Evolutionary conservation across 1,284 basidiomycete genomes (phyloP).

Genomic region (Cutaneotrichosporon dermatis): DNA sequence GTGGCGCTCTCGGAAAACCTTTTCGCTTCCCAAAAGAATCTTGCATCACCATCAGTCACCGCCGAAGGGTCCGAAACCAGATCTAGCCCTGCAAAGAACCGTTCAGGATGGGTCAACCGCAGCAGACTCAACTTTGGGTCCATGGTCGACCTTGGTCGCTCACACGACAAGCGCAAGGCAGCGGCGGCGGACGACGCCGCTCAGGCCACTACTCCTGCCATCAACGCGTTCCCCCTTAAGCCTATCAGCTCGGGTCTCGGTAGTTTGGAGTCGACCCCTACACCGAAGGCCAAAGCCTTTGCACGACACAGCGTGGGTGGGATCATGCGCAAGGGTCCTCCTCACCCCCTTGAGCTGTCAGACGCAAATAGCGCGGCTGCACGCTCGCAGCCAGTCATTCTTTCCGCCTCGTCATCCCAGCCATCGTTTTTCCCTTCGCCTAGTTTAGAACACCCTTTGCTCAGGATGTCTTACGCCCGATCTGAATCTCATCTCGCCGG

Average conservation of each 20-base stretch:
- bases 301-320: conserved; percentile 9
- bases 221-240: too few relatives aligned
- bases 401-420: conserved; percentile 12
- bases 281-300: background rate
- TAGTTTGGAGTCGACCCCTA: background rate
- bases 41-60: background rate
- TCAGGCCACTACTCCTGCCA: too few relatives aligned
- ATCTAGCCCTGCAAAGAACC: background rate
- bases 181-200: background rate
- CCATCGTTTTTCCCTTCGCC: conserved; percentile 10
- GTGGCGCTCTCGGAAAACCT: conserved; percentile 19
- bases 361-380: background rate
- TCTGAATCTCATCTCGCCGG: conserved; percentile 18
- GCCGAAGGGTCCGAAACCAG: background rate
- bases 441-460: conserved; percentile 11
- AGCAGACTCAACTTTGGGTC: conserved; percentile 20
- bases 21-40: conserved; percentile 12
- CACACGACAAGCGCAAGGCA: background rate
- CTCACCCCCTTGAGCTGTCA: conserved; percentile 18
- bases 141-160: conserved; percentile 17
- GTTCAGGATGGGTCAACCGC: conserved; percentile 7
- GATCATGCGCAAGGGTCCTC: conserved; percentile 7
- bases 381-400: conserved; percentile 12
- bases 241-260: background rate
- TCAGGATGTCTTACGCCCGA: conserved; percentile 18